Evolutionary conservation across 2,329 filamentous ascomycete genomes (phyloP), one percentile per base, ranked within the genome.

Genomic region (Mycosphaerelloides madeirae): DNA sequence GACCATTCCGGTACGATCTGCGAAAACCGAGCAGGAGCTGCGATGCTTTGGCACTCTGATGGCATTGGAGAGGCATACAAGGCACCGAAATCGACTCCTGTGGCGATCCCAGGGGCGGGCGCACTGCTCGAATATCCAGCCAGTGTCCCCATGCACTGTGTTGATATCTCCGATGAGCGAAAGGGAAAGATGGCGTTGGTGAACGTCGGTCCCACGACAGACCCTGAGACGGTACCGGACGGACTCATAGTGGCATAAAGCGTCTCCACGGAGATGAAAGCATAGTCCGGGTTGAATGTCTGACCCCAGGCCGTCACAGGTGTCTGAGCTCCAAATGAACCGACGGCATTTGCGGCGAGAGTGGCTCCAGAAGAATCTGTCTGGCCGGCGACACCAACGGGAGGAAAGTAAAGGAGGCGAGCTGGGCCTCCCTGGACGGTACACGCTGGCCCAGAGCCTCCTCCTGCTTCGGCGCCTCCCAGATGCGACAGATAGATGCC

Each of bases 381-480:
- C 31, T 15, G 28, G 9, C 40, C 38, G 8, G 32, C 48, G 25
- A 31, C 41, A 12, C 35, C 44, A 11, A n/a, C 15, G 9, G 47
- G 42, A 9, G 57, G 57, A 35, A 56, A 59, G 44, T 58, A 59
- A 16, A 56, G 43, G 9, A 60, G 48, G 13, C 49, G 38, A 3
- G 57, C 48, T 8, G 55, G 57, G 7, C 57, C 57, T 13, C 57
- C 56, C 32, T 43, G 44, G 8, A 59, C 45, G 3, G 57, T 46
- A 41, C 55, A 60, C 33, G 50, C 44, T 12, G 44, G 42, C 31
- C 35, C 43, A 28, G 19, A 36, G 11, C 40, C 40, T 14, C 20
- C 38, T 20, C 25, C 33, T 16, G 44, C 40, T n/a, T n/a, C n/a
- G 25, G 28, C 36, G 43, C 32, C 25, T 9, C 29, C 16, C 29